Evolutionary conservation across 495 filamentous ascomycete species (phyloP).

Genomic region (Cenococcum geophilum): DNA sequence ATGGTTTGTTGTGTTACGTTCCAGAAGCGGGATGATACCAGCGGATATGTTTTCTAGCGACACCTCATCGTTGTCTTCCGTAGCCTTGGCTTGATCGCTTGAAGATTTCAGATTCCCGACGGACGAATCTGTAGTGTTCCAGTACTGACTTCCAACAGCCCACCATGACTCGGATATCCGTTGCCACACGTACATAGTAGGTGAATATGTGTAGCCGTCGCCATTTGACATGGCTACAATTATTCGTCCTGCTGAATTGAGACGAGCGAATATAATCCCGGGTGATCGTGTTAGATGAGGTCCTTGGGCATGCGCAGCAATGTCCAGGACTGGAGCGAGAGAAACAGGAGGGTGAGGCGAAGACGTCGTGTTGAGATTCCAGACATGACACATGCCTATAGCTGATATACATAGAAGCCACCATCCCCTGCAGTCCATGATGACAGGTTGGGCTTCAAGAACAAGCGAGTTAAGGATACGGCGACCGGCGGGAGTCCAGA

Average conservation of each 20-base stretch:
- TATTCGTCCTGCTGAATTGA: constrained; percentile 79
- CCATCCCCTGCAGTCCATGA: constrained; percentile 81
- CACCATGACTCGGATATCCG: constrained; percentile 93
- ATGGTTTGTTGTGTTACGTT: constrained; percentile 90
- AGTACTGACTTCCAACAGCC: constrained; percentile 96
- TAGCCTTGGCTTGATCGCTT: constrained; percentile 33
- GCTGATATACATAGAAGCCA: constrained; percentile 86
- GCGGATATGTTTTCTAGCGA: constrained; percentile 66
- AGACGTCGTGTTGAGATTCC: constrained; percentile 80
- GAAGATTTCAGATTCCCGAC: constrained; percentile 65
- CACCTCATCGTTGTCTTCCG: constrained; percentile 46
- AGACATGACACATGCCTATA: constrained; percentile 84
- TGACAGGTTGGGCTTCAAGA: constrained; percentile 86
- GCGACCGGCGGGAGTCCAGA: constrained; percentile 92
- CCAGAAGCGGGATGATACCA: constrained; percentile 85
- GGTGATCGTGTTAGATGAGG: constrained; percentile 67
- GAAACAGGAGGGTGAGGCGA: constrained; percentile 87
- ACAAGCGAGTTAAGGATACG: constrained; percentile 76
- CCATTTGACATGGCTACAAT: constrained; percentile 85
- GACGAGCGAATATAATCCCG: constrained; percentile 77
- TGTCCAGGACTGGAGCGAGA: constrained; percentile 81
- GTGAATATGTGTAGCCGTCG: constrained; percentile 84
- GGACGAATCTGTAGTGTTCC: constrained; percentile 73
- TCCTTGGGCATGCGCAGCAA: constrained; percentile 62
- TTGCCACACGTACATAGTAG: constrained; percentile 84